A percentile compares a stretch with the other conserved stretches of the same genome.
Evolutionary conservation across 2,329 filamentous ascomycete genomes (phyloP).

Genomic region (Sporothrix luriei): DNA sequence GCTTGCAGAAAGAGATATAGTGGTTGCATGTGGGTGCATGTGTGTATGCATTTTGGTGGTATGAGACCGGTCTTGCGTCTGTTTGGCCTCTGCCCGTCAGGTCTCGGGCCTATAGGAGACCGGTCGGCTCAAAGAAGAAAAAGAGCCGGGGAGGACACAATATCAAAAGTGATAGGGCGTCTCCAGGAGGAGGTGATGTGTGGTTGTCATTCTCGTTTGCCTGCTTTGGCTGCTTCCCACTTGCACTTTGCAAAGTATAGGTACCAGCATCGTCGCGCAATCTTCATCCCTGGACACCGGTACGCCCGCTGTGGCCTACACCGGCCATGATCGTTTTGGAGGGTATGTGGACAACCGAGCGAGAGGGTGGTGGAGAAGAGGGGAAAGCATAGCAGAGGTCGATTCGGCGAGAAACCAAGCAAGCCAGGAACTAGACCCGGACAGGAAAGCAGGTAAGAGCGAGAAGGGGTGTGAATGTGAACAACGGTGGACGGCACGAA

Average conservation of each 20-base stretch:
- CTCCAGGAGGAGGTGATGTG: background rate
- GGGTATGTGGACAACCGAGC: background rate
- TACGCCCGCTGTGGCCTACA: background rate
- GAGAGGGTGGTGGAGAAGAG: conserved; percentile 1
- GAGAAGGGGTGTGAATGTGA: conserved; percentile 1
- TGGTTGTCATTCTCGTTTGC: background rate
- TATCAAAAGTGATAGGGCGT: background rate
- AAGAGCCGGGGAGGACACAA: background rate
- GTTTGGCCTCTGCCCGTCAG: conserved; percentile 4
- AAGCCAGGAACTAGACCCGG: conserved; percentile 15
- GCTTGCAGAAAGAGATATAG: background rate
- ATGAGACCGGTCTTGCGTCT: background rate
- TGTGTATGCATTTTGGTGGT: background rate
- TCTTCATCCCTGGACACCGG: background rate
- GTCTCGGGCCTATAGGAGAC: conserved; percentile 27
- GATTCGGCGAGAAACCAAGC: background rate
- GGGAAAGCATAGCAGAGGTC: background rate
- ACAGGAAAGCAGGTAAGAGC: conserved; percentile 15
- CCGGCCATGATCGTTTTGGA: background rate
- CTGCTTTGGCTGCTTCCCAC: background rate
- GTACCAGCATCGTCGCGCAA: background rate
- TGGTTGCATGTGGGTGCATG: conserved; percentile 23
- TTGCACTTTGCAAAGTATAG: background rate
- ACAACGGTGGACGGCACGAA: background rate
- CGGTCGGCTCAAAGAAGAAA: conserved; percentile 2